These are phyloP conservation scores for Hypholoma sublateritium DNA, from an alignment of 768 basidiomycete genomes.

Conservation along the genomic window DNA sequence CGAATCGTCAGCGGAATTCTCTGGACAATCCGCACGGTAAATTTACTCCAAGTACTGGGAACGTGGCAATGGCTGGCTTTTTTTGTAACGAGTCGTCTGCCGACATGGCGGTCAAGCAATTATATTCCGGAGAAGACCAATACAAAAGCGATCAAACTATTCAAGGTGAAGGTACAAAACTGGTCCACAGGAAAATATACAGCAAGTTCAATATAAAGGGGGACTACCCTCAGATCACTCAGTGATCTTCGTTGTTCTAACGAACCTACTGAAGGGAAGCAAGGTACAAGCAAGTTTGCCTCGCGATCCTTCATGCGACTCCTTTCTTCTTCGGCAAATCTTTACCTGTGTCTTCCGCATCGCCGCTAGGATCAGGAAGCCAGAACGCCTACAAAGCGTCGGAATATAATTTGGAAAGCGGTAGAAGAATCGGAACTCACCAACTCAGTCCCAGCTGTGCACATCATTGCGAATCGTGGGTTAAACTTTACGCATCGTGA, in stretches of 20 bases:
- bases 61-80: not conserved
- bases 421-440: conserved; percentile 27
- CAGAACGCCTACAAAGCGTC: conserved; percentile 38
- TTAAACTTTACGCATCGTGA: conserved; percentile 89
- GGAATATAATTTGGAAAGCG: not conserved
- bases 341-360: conserved; percentile 70
- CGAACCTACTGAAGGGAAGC: not conserved
- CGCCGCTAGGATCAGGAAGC: conserved; percentile 57
- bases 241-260: not conserved
- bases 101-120: not conserved
- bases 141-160: not conserved
- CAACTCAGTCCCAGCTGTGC: conserved; percentile 79
- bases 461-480: conserved; percentile 87
- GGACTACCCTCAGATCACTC: not conserved
- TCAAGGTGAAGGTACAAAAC: not conserved
- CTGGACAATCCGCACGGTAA: not conserved
- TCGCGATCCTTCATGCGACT: conserved; percentile 13
- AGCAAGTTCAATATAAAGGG: not conserved
- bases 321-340: conserved; percentile 62
- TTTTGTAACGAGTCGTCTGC: too few species aligned
- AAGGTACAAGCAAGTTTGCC: not conserved
- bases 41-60: not conserved
- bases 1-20: not conserved
- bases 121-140: conserved; percentile 1
- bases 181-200: conserved; percentile 1